Evolutionary conservation across 2,329 filamentous ascomycete genomes (phyloP).

Genomic region (Talaromyces piceae): DNA sequence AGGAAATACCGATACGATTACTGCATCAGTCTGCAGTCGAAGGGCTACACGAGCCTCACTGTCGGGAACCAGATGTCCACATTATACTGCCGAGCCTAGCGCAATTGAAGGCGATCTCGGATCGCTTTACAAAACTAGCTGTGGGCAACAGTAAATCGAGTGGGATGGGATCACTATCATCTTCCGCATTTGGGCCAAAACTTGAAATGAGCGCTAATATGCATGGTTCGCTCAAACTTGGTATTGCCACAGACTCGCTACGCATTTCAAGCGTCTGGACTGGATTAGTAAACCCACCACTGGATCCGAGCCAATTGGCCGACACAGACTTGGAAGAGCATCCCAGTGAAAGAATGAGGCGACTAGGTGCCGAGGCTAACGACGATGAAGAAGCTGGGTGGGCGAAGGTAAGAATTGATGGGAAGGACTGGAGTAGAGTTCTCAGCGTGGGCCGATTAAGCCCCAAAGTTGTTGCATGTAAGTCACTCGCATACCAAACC

Average conservation of each 20-base stretch:
- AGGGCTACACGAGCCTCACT: conserved; percentile 84
- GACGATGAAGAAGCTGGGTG: conserved; percentile 71
- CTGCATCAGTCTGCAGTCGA: conserved; percentile 78
- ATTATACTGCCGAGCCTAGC: conserved; percentile 81
- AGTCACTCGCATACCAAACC: conserved; percentile 22
- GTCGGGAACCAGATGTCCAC: conserved; percentile 86
- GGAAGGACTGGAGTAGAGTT: conserved; percentile 89
- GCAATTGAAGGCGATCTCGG: conserved; percentile 87
- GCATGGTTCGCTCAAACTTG: conserved; percentile 76
- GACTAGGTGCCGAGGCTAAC: conserved; percentile 41
- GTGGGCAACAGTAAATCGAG: conserved; percentile 26
- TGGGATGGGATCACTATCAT: conserved; percentile 22
- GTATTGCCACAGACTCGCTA: conserved; percentile 74
- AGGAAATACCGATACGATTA: conserved; percentile 92
- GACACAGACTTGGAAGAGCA: conserved; percentile 62
- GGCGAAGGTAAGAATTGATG: conserved; percentile 86
- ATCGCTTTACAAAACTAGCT: conserved; percentile 87
- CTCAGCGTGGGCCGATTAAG: conserved; percentile 84
- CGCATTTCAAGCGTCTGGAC: conserved; percentile 82
- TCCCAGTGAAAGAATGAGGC: conserved; percentile 71
- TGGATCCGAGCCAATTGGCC: conserved; percentile 70
- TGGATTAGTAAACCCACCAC: conserved; percentile 74
- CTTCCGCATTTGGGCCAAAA: conserved; percentile 45
- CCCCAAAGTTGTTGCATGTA: conserved; percentile 85
- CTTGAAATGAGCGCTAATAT: conserved; percentile 88